These are phyloP conservation scores for Phytophthora sp. DNA, from an alignment of 352 stramenopile genomes.

Conservation along the genomic window DNA sequence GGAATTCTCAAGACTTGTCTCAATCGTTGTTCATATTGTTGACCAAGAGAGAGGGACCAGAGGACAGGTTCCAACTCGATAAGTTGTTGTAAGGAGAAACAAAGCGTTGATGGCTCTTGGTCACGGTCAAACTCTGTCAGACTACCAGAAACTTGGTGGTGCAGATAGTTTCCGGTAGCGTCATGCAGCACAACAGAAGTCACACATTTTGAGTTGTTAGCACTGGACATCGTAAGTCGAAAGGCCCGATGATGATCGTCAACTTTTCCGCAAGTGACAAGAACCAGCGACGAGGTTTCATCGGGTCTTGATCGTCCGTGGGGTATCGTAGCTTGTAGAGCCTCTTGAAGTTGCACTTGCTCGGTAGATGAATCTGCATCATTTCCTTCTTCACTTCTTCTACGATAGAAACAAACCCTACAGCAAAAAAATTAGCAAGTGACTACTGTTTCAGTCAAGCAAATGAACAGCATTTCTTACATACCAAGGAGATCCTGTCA, in stretches of 20 bases:
- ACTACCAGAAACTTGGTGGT: neutral
- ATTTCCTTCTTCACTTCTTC: neutral
- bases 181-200: slow-evolving; percentile 17
- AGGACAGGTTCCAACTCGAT: slow-evolving; percentile 34
- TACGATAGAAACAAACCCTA: slow-evolving; percentile 29
- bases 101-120: slow-evolving; percentile 8
- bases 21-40: slow-evolving; percentile 18
- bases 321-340: slow-evolving; percentile 1
- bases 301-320: neutral
- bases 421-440: slow-evolving; percentile 5
- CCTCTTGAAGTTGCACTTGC: slow-evolving; percentile 14
- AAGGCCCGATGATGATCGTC: slow-evolving; percentile 44
- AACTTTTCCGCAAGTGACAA: slow-evolving; percentile 39
- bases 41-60: slow-evolving; percentile 32
- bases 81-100: slow-evolving; percentile 37
- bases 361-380: neutral
- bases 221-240: slow-evolving; percentile 14
- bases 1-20: slow-evolving; percentile 20
- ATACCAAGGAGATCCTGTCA: slow-evolving; percentile 56
- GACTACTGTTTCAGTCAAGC: neutral
- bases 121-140: slow-evolving; percentile 14
- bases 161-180: slow-evolving; percentile 10
- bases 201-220: slow-evolving; percentile 4
- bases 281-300: slow-evolving; percentile 4
- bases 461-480: neutral